Percentiles rank a stretch among this genome's conserved stretches.
Conservation (phyloP, 371 early-diverging fungal genomes). For the Chytridium lagenaria region DNA sequence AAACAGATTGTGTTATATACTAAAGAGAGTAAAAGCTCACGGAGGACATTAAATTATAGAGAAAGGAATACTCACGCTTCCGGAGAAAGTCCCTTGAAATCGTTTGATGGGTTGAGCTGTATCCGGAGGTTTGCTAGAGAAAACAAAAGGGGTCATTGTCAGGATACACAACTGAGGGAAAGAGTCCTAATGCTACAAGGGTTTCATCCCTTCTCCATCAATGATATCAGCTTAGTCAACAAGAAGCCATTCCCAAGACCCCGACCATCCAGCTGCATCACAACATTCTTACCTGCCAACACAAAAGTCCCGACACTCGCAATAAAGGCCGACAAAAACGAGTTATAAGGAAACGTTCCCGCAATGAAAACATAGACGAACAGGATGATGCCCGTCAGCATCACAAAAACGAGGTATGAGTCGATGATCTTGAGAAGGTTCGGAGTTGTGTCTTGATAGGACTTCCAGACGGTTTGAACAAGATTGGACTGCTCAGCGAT, state of each 20-base stretch:
- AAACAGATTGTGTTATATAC: no score
- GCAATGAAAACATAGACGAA: slow-evolving; percentile 83
- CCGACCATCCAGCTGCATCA: neutral
- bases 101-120: slow-evolving; percentile 74
- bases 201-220: neutral
- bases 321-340: slow-evolving; percentile 94
- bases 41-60: neutral
- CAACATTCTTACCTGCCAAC: slow-evolving; percentile 73
- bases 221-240: neutral
- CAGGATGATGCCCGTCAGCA: slow-evolving; percentile 86
- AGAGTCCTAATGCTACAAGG: no score
- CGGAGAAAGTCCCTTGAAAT: slow-evolving; percentile 58
- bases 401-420: slow-evolving; percentile 85
- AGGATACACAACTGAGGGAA: neutral
- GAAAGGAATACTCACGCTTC: slow-evolving; percentile 56
- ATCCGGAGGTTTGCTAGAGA: slow-evolving; percentile 68
- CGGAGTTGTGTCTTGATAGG: slow-evolving; percentile 73
- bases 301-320: slow-evolving; percentile 92
- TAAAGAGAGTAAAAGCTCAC: neutral
- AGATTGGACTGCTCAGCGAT: slow-evolving; percentile 30
- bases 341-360: slow-evolving; percentile 96
- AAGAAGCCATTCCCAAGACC: neutral
- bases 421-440: slow-evolving; percentile 86
- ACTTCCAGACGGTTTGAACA: slow-evolving; percentile 27
- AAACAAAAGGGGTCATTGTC: neutral